Percentiles rank a stretch among this genome's conserved stretches.
These are phyloP conservation scores for Colletotrichum siamense DNA, from an alignment of 2,329 filamentous ascomycete genomes.

Conservation along the genomic window DNA sequence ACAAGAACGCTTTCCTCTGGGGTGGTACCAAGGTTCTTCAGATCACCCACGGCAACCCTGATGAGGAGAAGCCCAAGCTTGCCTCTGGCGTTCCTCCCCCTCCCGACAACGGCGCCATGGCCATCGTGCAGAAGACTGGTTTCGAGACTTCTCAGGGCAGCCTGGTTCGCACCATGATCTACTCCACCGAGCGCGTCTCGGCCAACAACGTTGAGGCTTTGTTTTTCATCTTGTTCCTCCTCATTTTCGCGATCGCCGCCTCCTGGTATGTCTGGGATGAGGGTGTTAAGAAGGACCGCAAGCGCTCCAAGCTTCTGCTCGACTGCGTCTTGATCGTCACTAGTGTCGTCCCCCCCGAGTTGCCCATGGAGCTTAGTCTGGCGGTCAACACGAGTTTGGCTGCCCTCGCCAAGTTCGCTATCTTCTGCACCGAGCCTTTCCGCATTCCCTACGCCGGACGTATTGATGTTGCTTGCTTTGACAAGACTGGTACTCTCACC, in stretches of 20 bases:
- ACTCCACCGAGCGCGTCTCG: slow-evolving; percentile 98
- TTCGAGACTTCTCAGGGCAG: slow-evolving; percentile 99
- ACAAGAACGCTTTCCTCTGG: slow-evolving; percentile 97
- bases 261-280: slow-evolving; percentile 99
- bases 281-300: slow-evolving; percentile 91
- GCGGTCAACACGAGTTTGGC: slow-evolving; percentile 98
- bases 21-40: slow-evolving; percentile 98
- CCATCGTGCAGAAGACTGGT: slow-evolving; percentile 94
- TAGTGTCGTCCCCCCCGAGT: slow-evolving; percentile 95
- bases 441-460: slow-evolving; percentile 95
- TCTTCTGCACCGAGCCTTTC: slow-evolving; percentile 99
- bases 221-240: slow-evolving; percentile 96
- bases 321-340: slow-evolving; percentile 98
- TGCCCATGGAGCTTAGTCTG: slow-evolving; percentile 97
- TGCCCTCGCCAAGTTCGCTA: slow-evolving; percentile 91
- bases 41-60: slow-evolving; percentile 83
- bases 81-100: slow-evolving; percentile 81
- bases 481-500: slow-evolving; percentile 97
- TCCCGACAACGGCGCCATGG: slow-evolving; percentile 92
- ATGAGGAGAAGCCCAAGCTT: slow-evolving; percentile 74
- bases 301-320: slow-evolving; percentile 94
- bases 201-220: slow-evolving; percentile 96
- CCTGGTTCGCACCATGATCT: slow-evolving; percentile 98
- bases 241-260: slow-evolving; percentile 94
- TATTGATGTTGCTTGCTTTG: slow-evolving; percentile 96